phyloP scores from a whole-genome alignment of 495 filamentous ascomycete genomes.

The Poronia punctata region DNA sequence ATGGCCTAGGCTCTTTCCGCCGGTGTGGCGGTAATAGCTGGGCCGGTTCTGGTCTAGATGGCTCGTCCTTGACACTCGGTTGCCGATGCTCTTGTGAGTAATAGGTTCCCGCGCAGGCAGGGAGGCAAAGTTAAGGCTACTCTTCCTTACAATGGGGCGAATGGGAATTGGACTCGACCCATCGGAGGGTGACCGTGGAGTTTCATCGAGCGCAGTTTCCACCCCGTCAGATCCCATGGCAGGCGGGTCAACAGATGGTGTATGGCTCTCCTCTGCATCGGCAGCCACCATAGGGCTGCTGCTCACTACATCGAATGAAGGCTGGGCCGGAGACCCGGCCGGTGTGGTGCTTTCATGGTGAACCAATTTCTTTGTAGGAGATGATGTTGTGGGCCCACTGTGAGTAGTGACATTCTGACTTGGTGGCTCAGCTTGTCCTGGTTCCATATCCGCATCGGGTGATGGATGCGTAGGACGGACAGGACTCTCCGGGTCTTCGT shows the following conservation, averaged over 20 bases:
- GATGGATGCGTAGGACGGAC: conserved; percentile 12
- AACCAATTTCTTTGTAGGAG: conserved; percentile 7
- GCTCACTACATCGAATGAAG: conserved; percentile 6
- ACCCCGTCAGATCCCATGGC: conserved; percentile 19
- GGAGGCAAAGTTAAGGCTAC: conserved; percentile 87
- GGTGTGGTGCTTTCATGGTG: conserved; percentile 23
- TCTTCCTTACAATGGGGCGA: conserved; percentile 65
- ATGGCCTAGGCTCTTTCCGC: conserved; percentile 51
- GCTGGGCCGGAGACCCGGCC: conserved; percentile 16
- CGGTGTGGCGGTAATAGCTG: conserved; percentile 57
- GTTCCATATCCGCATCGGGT: conserved; percentile 11
- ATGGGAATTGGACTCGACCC: conserved; percentile 45
- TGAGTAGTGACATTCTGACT: conserved; percentile 22
- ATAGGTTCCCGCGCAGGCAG: conserved; percentile 87
- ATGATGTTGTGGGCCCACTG: conserved; percentile 2
- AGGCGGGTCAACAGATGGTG: conserved; percentile 12
- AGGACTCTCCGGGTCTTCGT: conserved; percentile 8
- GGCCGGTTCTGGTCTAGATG: conserved; percentile 63
- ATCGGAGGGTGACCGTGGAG: conserved; percentile 43
- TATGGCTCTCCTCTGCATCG: conserved; percentile 8
- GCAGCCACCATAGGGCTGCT: conserved; percentile 23
- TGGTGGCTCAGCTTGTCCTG: conserved; percentile 9
- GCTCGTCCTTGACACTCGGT: conserved; percentile 66
- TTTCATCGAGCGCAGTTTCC: conserved; percentile 40
- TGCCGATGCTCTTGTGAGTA: conserved; percentile 68